Conservation (phyloP, 352 stramenopile species). For the Globisporangium barbulae region DNA sequence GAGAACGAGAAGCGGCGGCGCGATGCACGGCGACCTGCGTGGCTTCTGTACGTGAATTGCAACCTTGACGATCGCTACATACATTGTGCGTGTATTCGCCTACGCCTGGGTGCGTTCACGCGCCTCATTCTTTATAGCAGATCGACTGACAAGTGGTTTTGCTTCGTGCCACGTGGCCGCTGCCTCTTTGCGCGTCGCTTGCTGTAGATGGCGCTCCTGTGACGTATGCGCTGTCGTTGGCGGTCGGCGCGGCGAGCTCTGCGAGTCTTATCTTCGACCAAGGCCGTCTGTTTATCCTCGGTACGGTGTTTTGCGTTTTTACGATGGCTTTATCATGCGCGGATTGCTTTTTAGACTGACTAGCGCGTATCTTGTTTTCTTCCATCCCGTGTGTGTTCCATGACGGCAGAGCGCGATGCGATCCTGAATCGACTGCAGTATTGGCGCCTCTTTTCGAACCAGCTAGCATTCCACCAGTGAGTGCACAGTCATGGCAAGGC, state of each 20-base stretch:
- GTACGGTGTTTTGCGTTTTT: conserved; percentile 18
- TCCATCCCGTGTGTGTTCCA: background rate
- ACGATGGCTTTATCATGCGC: too few relatives aligned
- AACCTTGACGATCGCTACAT: background rate
- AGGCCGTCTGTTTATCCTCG: conserved; percentile 41
- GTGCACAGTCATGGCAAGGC: background rate
- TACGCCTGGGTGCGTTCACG: background rate
- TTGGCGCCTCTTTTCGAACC: conserved; percentile 66
- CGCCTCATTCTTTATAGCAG: background rate
- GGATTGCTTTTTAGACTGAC: background rate
- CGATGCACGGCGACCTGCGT: conserved; percentile 73
- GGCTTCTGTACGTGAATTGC: conserved; percentile 65
- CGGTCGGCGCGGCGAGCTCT: conserved; percentile 60
- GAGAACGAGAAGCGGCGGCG: background rate
- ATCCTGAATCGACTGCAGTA: conserved; percentile 55
- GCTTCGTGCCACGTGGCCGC: background rate
- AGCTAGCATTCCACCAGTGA: conserved; percentile 77
- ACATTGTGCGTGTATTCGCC: background rate
- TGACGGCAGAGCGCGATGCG: conserved; percentile 44
- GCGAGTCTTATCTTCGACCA: conserved; percentile 64
- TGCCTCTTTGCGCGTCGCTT: conserved; percentile 3
- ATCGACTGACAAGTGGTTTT: background rate
- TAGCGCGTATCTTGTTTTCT: background rate
- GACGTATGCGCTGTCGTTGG: conserved; percentile 74
- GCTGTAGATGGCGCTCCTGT: conserved; percentile 68